Conservation (phyloP, 2,329 filamentous ascomycete species). For the Fusarium austroafricanum region DNA sequence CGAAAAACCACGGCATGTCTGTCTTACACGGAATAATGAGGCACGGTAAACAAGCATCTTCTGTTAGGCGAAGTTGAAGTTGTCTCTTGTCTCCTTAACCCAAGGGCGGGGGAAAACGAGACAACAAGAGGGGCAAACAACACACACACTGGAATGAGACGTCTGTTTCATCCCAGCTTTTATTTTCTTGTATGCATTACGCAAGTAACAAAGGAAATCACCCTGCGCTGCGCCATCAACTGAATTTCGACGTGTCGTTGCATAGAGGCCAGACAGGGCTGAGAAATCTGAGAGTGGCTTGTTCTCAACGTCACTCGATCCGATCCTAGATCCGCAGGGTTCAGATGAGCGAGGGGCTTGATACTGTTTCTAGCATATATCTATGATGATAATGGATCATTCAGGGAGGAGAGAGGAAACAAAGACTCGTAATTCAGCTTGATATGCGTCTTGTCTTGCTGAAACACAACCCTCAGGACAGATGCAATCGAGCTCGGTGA, state of each 20-base stretch:
- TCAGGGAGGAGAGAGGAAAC: conserved; percentile 4
- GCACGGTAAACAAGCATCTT: neutral
- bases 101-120: neutral
- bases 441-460: conserved; percentile 5
- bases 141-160: conserved; percentile 6
- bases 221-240: conserved; percentile 13
- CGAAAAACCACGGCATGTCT: neutral
- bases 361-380: conserved; percentile 2
- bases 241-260: conserved; percentile 34
- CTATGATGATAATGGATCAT: neutral
- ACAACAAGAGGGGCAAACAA: conserved; percentile 5
- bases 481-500: neutral
- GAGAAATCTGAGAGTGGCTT: neutral
- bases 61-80: conserved; percentile 6
- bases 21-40: too few relatives aligned
- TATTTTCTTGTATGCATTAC: neutral
- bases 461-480: neutral
- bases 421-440: neutral
- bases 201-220: neutral
- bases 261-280: conserved; percentile 28
- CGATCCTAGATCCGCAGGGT: conserved; percentile 25
- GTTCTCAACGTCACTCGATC: conserved; percentile 24
- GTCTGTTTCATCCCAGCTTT: conserved; percentile 1
- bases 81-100: conserved; percentile 19
- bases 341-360: conserved; percentile 12